Evolutionary conservation across 2,329 filamentous ascomycete species (phyloP).

Genomic region (Diplodia corticola): DNA sequence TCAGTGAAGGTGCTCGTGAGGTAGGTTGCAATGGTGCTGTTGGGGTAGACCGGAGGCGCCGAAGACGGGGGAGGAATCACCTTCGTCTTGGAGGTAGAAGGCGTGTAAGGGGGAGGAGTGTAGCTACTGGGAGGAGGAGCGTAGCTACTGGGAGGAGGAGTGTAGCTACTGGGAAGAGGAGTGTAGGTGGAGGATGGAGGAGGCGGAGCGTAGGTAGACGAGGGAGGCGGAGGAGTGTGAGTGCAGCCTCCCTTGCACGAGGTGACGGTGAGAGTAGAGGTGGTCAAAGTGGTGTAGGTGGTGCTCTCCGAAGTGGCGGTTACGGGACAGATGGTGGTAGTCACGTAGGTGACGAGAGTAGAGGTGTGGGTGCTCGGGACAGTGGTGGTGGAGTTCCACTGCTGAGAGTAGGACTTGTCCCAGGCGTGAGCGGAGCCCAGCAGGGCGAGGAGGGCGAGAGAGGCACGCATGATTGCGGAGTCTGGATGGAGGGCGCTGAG

Average conservation of each 20-base stretch:
- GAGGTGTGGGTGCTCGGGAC: not conserved
- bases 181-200: not conserved
- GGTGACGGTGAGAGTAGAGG: constrained; percentile 24
- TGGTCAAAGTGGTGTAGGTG: constrained; percentile 22
- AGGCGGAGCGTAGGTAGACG: not conserved
- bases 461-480: constrained; percentile 32
- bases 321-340: constrained; percentile 23
- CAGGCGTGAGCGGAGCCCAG: constrained; percentile 33
- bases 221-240: not conserved
- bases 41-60: not conserved
- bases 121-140: not conserved
- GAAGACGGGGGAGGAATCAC: not conserved
- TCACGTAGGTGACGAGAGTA: constrained; percentile 17
- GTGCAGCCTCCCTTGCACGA: constrained; percentile 21
- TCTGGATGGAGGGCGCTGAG: constrained; percentile 25
- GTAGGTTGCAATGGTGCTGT: not conserved
- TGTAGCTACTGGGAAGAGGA: not conserved
- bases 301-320: constrained; percentile 23
- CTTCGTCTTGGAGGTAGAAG: not conserved
- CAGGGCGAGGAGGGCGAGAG: constrained; percentile 35
- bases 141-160: not conserved
- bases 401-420: not conserved
- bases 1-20: constrained; percentile 7
- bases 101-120: not conserved
- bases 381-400: not conserved